phyloP scores from a whole-genome alignment of 1,284 basidiomycete species.

The Austroboletus niveus region DNA sequence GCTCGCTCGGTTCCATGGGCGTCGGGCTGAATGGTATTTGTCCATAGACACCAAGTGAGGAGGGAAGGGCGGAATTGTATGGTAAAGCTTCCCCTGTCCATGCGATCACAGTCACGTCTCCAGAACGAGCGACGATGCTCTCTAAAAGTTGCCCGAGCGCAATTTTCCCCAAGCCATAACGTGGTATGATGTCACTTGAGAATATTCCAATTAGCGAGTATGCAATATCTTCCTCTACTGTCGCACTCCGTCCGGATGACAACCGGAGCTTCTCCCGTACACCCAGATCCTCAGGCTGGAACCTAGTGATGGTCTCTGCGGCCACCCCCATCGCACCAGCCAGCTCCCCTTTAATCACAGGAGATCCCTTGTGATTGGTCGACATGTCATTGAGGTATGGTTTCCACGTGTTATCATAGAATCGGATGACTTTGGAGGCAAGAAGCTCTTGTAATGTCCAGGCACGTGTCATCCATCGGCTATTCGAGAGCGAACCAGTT shows the following conservation, averaged over 20 bases:
- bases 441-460: slow-evolving; percentile 18
- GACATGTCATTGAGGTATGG: background rate
- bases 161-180: background rate
- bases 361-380: background rate
- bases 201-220: slow-evolving; percentile 1
- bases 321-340: background rate
- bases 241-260: slow-evolving; percentile 5
- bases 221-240: background rate
- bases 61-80: slow-evolving; percentile 4
- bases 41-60: slow-evolving; percentile 1
- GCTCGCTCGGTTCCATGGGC: background rate
- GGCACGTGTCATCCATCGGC: slow-evolving; percentile 16
- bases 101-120: slow-evolving; percentile 7
- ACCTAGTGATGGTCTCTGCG: background rate
- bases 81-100: slow-evolving; percentile 4
- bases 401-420: slow-evolving; percentile 8
- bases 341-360: background rate
- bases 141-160: background rate
- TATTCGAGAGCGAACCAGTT: slow-evolving; percentile 2
- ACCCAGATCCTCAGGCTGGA: background rate
- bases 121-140: slow-evolving; percentile 4
- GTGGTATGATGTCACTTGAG: background rate
- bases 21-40: background rate
- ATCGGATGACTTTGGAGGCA: slow-evolving; percentile 7
- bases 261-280: slow-evolving; percentile 12